phyloP scores from a whole-genome alignment of 768 basidiomycete species.

The Lentinula guzmanii region DNA sequence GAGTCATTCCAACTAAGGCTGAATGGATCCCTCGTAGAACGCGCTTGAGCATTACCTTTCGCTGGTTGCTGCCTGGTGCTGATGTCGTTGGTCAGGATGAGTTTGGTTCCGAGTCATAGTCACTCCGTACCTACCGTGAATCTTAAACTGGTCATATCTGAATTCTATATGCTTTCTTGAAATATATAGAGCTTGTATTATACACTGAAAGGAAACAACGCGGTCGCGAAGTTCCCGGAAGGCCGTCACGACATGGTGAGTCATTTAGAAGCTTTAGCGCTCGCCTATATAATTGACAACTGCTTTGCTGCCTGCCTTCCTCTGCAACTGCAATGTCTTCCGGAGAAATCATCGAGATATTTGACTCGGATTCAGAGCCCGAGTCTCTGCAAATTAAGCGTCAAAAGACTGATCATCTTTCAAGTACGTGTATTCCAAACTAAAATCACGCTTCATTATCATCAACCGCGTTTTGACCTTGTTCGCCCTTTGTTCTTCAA shows the following conservation, averaged over 20 bases:
- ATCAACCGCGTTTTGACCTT: not conserved
- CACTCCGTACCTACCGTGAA: no score
- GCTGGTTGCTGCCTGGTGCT: slow-evolving; percentile 83
- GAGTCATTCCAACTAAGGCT: not conserved
- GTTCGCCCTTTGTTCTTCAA: not conserved
- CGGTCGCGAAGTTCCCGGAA: no score
- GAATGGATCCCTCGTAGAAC: slow-evolving; percentile 45
- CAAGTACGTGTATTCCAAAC: slow-evolving; percentile 5
- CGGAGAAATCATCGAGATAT: slow-evolving; percentile 10
- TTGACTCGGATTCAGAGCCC: slow-evolving; percentile 17
- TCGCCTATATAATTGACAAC: no score
- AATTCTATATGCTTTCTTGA: no score
- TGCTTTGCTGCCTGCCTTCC: no score
- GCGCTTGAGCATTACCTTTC: slow-evolving; percentile 78
- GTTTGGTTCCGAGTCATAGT: not conserved
- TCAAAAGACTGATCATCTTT: slow-evolving; percentile 25
- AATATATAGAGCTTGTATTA: no score
- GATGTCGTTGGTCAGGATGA: slow-evolving; percentile 58
- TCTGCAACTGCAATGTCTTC: not conserved
- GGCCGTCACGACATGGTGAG: no score
- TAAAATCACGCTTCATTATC: not conserved
- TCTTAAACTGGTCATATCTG: no score
- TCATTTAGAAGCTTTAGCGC: no score
- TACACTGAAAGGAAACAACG: no score
- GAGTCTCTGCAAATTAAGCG: slow-evolving; percentile 19